Evolutionary conservation across 139 green algal species (phyloP).

Genomic region (Picochlorum sp.): DNA sequence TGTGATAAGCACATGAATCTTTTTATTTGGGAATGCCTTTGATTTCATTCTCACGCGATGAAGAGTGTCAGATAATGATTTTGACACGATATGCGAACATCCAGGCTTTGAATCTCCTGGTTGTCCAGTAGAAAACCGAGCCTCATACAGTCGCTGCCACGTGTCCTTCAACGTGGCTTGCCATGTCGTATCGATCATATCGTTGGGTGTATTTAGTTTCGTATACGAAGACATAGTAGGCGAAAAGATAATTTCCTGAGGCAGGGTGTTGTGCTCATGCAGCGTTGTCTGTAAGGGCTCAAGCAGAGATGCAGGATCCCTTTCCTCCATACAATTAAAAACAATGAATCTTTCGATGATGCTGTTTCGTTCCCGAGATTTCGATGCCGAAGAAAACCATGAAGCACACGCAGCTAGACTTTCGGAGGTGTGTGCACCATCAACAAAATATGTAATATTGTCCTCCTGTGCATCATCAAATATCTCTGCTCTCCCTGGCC

Average conservation of each 20-base stretch:
- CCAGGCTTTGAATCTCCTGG: too few species aligned
- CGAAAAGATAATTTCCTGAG: constrained; percentile 64
- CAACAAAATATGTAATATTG: constrained; percentile 78
- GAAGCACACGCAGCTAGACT: constrained; percentile 77
- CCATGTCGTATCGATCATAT: constrained; percentile 40
- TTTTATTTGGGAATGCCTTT: constrained; percentile 12
- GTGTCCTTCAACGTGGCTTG: constrained; percentile 23
- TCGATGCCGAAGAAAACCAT: constrained; percentile 72
- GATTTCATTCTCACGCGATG: constrained; percentile 43
- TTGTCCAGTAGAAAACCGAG: not conserved
- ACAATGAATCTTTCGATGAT: constrained; percentile 59
- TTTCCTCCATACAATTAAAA: constrained; percentile 93
- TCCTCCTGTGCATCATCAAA: constrained; percentile 10
- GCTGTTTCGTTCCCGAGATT: not conserved
- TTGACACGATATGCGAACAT: not conserved
- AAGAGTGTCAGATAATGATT: constrained; percentile 40
- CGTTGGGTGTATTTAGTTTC: constrained; percentile 13
- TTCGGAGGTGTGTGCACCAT: constrained; percentile 93
- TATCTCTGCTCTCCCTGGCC: constrained; percentile 69
- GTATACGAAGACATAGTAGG: constrained; percentile 46
- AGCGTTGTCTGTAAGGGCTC: constrained; percentile 41
- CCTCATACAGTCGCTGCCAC: not conserved
- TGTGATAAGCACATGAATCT: constrained; percentile 82
- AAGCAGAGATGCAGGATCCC: constrained; percentile 71
- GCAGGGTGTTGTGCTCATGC: constrained; percentile 12